Evolutionary conservation across 2,329 filamentous ascomycete species (phyloP), one percentile per base, ranked within the genome.

Genomic region (Colletotrichum orbiculare): DNA sequence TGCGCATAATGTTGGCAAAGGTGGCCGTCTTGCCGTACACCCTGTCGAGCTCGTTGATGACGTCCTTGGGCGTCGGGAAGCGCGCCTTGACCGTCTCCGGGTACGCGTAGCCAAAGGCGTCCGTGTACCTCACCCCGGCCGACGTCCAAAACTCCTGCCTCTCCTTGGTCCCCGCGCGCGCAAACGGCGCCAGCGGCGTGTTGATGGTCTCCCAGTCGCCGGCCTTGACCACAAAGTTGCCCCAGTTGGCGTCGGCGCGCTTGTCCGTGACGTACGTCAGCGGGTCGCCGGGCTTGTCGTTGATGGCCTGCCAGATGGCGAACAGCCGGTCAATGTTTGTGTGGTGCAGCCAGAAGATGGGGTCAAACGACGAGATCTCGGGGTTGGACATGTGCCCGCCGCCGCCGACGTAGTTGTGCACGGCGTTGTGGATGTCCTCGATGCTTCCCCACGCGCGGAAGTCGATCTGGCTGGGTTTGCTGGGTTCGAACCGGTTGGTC

Each of bases 311-410:
- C 64, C 64, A 66, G 45, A 66, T 66, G 25, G 64, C 60, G 33
- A 64, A 59, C 2, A 66, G 39, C 8, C 64, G 64, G 60, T 66
- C 64, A 49, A 66, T 52, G 45, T 66, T 66, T 48, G 45, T 42
- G 54, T 63, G 54, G 34, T 64, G 58, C n/a, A 90, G 76, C 82
- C 83, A 88, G 74, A 89, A 91, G 8, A 87, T 75, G 0, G 89
- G 88, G 71, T 91, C 89, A 71, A 88, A 91, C 0, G 85, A 82
- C 10, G 88, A 85, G 64, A 85, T 85, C 38, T 83, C 80, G 11
- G 83, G 79, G 64, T 81, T 82, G 4, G 80, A 66, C 70, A 83
- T 82, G 66, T 82, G 74, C 4, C 74, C 87, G 13, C 70, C 66
- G 11, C 72, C 74, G 3, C 74, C 77, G 8, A 74, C 13, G 55